Evolutionary conservation across 2,329 filamentous ascomycete species (phyloP).

Genomic region (Atkinsonella hypoxylon): DNA sequence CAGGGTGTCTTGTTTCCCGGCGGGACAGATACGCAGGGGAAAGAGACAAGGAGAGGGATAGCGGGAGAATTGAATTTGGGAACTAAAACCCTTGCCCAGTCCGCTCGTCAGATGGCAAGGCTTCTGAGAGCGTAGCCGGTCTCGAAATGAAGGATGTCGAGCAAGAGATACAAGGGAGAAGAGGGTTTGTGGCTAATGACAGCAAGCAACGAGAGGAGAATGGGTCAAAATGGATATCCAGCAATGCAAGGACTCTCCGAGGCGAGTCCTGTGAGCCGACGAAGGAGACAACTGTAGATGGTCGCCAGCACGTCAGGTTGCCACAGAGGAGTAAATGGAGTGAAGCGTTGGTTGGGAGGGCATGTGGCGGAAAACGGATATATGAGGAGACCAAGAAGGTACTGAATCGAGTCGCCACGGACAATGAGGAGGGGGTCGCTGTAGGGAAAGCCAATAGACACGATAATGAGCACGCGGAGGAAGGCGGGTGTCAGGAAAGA

Average conservation of each 20-base stretch:
- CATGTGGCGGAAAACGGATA: conserved; percentile 15
- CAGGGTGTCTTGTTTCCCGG: not conserved
- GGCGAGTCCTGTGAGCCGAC: not conserved
- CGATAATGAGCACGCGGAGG: conserved; percentile 5
- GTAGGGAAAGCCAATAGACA: conserved; percentile 2
- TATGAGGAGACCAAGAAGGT: conserved; percentile 10
- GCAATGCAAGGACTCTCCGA: not conserved
- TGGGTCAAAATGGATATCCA: not conserved
- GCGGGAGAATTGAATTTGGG: not conserved
- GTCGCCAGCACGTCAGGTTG: not conserved
- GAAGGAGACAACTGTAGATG: not conserved
- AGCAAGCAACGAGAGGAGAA: not conserved
- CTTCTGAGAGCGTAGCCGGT: not conserved
- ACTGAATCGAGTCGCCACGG: conserved; percentile 4
- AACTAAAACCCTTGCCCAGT: not conserved
- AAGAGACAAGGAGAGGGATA: not conserved
- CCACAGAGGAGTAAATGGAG: not conserved
- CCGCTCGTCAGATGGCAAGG: not conserved
- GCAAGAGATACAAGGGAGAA: not conserved
- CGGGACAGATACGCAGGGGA: not conserved
- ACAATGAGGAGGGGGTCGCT: conserved; percentile 6
- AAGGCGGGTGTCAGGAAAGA: conserved; percentile 4
- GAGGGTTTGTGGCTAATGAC: not conserved
- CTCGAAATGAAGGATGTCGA: not conserved
- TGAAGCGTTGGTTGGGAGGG: not conserved